Percentiles rank a stretch among this genome's conserved stretches.
phyloP scores from a whole-genome alignment of 2,329 filamentous ascomycete species.

The Teratosphaeria viscida region DNA sequence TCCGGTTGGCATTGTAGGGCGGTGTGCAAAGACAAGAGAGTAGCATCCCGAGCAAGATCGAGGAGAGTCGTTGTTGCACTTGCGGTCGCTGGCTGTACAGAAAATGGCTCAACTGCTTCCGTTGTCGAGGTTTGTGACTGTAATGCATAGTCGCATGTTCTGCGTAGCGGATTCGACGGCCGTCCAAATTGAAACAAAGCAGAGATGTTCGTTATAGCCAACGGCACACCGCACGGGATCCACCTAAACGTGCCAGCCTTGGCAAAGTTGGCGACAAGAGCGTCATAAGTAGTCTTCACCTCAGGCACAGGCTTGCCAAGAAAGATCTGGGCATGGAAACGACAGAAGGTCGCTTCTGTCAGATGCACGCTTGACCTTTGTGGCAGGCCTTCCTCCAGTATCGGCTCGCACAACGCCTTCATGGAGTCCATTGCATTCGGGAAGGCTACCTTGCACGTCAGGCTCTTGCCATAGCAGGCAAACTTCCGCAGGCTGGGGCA shows the following conservation, averaged over 20 bases:
- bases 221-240: constrained; percentile 38
- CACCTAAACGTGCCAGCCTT: constrained; percentile 9
- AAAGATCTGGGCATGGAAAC: constrained; percentile 55
- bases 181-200: constrained; percentile 45
- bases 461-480: constrained; percentile 60
- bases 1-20: neutral
- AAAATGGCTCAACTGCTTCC: neutral
- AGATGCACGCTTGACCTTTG: constrained; percentile 30
- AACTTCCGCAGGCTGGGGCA: constrained; percentile 61
- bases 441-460: constrained; percentile 60
- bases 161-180: constrained; percentile 35
- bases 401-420: constrained; percentile 52
- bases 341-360: constrained; percentile 42
- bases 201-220: constrained; percentile 48
- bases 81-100: neutral
- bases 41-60: neutral
- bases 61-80: neutral
- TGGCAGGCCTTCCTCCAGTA: constrained; percentile 28
- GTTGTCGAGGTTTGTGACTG: neutral
- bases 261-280: constrained; percentile 46
- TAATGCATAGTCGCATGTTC: neutral
- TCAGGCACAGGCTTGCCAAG: constrained; percentile 38
- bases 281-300: constrained; percentile 35
- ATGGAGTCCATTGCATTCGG: constrained; percentile 58
- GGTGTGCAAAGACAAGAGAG: constrained; percentile 1